Percentiles rank a stretch among this genome's conserved stretches.
These are phyloP conservation scores for Carex parvula DNA, from an alignment of 176 grass and related monocot species.

Conservation along the genomic window DNA sequence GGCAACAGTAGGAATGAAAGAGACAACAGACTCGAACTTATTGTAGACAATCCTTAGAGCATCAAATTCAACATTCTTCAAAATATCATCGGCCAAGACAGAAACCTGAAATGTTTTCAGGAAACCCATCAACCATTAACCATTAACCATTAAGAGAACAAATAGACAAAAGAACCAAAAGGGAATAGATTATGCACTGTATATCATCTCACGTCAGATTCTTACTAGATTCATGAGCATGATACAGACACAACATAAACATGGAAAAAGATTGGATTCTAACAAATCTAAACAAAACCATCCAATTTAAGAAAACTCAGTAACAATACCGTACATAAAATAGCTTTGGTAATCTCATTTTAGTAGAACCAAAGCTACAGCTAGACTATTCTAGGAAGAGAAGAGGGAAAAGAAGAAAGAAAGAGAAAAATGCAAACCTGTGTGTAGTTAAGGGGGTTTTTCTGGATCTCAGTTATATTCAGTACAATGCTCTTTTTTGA, in stretches of 20 bases:
- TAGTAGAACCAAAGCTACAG: not conserved
- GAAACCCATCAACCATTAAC: not conserved
- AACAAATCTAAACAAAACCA: not conserved
- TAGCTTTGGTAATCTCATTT: not conserved
- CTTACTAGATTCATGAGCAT: not conserved
- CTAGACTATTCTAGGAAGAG: not conserved
- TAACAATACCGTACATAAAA: not conserved
- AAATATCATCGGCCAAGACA: slow-evolving; percentile 90
- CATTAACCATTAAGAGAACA: not conserved
- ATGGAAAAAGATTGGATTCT: not conserved
- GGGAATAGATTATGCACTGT: not conserved
- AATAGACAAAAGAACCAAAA: slow-evolving; percentile 1
- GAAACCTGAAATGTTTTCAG: slow-evolving; percentile 51
- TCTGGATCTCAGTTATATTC: slow-evolving; percentile 64
- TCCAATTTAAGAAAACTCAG: not conserved
- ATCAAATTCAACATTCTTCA: slow-evolving; percentile 94
- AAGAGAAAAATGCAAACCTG: slow-evolving; percentile 47
- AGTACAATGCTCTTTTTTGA: slow-evolving; percentile 62
- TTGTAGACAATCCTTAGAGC: slow-evolving; percentile 83
- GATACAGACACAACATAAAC: not conserved
- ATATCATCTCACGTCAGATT: not conserved
- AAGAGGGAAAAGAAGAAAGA: not conserved
- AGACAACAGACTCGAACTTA: slow-evolving; percentile 84
- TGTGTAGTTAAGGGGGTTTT: slow-evolving; percentile 88
- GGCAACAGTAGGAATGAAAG: slow-evolving; percentile 70